These are phyloP conservation scores for Strobilomyces echinocephalus DNA, from an alignment of 768 basidiomycete species.

Conservation along the genomic window DNA sequence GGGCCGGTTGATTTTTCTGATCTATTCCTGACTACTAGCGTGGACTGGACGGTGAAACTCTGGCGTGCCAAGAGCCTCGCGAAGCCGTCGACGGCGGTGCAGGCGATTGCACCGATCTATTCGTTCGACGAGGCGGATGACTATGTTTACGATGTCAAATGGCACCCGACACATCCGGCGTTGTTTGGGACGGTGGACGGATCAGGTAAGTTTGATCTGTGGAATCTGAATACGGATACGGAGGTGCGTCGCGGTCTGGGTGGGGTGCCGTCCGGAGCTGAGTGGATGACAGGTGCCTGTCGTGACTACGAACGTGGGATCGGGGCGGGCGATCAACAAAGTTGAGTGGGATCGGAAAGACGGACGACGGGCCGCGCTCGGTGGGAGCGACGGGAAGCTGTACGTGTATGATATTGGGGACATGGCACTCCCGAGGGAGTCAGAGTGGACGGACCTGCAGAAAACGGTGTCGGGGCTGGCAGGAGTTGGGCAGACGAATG, in stretches of 20 bases:
- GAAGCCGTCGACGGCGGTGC: conserved; percentile 60
- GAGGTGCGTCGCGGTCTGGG: conserved; percentile 61
- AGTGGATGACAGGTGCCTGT: conserved; percentile 67
- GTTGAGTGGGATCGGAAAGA: conserved; percentile 93
- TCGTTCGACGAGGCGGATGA: conserved; percentile 98
- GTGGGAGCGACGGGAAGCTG: conserved; percentile 86
- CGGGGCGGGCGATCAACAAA: conserved; percentile 88
- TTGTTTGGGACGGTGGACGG: conserved; percentile 93
- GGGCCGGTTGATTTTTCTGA: conserved; percentile 96
- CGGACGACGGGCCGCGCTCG: conserved; percentile 83
- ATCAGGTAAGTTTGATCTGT: conserved; percentile 91
- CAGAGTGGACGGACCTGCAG: conserved; percentile 92
- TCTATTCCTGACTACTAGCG: conserved; percentile 86
- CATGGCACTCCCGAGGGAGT: conserved; percentile 79
- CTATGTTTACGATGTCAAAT: conserved; percentile 97
- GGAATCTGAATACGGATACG: conserved; percentile 96
- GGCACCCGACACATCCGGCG: conserved; percentile 96
- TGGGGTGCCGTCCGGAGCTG: conserved; percentile 1
- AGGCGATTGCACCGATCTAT: conserved; percentile 67
- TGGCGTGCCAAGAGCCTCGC: conserved; percentile 82
- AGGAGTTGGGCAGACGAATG: conserved; percentile 45
- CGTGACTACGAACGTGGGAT: conserved; percentile 78
- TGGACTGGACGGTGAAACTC: conserved; percentile 98
- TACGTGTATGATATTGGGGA: conserved; percentile 97
- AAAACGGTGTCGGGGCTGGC: conserved; percentile 71